Evolutionary conservation across 345 rosid species (phyloP).

Genomic region (Mercurialis annua): DNA sequence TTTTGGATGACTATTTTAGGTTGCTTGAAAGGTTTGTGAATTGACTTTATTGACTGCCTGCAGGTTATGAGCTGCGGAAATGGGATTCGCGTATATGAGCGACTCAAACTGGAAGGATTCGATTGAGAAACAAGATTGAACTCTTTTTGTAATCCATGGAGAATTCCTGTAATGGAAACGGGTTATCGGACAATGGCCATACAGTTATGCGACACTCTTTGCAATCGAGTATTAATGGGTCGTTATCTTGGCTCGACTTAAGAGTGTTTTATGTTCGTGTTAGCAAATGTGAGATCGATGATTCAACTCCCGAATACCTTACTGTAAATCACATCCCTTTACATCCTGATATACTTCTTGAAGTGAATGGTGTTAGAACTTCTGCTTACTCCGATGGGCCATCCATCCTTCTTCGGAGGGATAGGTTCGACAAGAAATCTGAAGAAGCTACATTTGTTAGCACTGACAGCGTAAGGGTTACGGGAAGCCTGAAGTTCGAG

Average conservation of each 20-base stretch:
- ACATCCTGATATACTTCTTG: conserved; percentile 23
- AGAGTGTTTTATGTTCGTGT: conserved; percentile 29
- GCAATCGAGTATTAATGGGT: conserved; percentile 32
- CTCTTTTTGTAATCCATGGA: conserved; percentile 38
- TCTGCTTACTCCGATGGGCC: conserved; percentile 18
- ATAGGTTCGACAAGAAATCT: conserved; percentile 31
- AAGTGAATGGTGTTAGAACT: conserved; percentile 33
- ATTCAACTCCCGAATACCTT: conserved; percentile 22
- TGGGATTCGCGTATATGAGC: conserved; percentile 20
- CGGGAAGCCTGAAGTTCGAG: conserved; percentile 23
- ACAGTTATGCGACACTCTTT: conserved; percentile 29
- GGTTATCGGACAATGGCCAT: conserved; percentile 35
- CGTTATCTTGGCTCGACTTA: conserved; percentile 28
- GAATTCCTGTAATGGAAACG: conserved; percentile 41
- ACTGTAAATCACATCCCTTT: conserved; percentile 25
- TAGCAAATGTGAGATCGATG: conserved; percentile 32
- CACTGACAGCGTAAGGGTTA: conserved; percentile 27
- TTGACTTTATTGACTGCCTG: conserved; percentile 19
- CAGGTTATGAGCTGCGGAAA: conserved; percentile 24
- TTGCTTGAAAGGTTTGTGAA: conserved; percentile 14
- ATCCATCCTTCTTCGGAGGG: conserved; percentile 23
- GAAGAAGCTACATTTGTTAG: conserved; percentile 38
- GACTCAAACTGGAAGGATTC: conserved; percentile 26
- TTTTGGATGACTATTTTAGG: conserved; percentile 6
- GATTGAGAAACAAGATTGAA: conserved; percentile 19